Conservation (phyloP, 257 asterid genomes). For the Fraxinus excelsior region DNA sequence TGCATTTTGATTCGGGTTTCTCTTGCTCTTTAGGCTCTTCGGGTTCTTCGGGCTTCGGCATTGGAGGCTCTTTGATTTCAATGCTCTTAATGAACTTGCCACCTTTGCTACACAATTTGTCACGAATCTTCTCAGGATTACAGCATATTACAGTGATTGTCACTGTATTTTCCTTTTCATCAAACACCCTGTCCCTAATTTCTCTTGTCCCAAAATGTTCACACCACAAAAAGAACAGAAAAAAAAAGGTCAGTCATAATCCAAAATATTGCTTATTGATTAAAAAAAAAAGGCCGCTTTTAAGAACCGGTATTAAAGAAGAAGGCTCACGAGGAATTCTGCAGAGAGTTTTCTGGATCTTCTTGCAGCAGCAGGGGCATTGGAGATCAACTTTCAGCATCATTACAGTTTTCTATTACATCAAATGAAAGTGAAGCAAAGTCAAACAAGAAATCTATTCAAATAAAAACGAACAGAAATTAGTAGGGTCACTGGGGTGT, state of each 20-base stretch:
- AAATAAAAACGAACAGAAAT: neutral
- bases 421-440: neutral
- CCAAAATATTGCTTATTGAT: neutral
- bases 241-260: slow-evolving; percentile 21
- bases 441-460: too few relatives aligned
- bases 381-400: slow-evolving; percentile 82
- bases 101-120: slow-evolving; percentile 62
- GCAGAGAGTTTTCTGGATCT: slow-evolving; percentile 78
- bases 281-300: too few relatives aligned
- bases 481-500: neutral
- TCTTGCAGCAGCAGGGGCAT: slow-evolving; percentile 80
- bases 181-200: slow-evolving; percentile 61
- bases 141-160: slow-evolving; percentile 72
- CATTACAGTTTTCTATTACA: slow-evolving; percentile 60
- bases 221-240: neutral
- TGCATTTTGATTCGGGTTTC: too few relatives aligned
- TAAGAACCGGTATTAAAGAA: too few relatives aligned
- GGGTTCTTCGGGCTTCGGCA: slow-evolving; percentile 29
- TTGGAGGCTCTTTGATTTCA: slow-evolving; percentile 43
- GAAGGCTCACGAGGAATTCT: slow-evolving; percentile 69
- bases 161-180: slow-evolving; percentile 65
- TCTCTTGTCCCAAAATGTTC: slow-evolving; percentile 44
- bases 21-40: too few relatives aligned
- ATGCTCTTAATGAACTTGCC: slow-evolving; percentile 60
- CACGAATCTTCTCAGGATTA: slow-evolving; percentile 71